Conservation (phyloP, 345 rosid genomes). For the Citrus maxima region DNA sequence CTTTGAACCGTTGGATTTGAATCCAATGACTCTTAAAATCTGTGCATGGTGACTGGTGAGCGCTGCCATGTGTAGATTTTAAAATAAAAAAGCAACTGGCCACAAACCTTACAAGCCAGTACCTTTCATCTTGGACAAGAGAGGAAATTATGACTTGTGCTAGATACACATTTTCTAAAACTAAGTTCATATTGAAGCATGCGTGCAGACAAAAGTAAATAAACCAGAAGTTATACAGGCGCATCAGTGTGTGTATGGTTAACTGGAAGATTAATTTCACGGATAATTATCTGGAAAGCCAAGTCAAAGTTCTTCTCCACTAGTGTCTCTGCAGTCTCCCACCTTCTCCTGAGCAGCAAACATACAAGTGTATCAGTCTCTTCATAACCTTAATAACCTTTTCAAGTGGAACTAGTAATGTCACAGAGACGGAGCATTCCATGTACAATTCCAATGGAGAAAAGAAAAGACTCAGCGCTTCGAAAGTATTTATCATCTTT, state of each 20-base stretch:
- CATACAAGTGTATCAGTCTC: conserved; percentile 19
- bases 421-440: background rate
- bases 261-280: conserved; percentile 89
- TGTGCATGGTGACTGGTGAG: too few species aligned
- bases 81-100: conserved; percentile 67
- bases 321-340: conserved; percentile 79
- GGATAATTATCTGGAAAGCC: conserved; percentile 72
- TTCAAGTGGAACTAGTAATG: background rate
- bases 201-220: background rate
- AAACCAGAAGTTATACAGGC: background rate
- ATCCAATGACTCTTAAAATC: too few species aligned
- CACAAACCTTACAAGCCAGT: conserved; percentile 91
- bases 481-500: too few species aligned
- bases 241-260: background rate
- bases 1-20: conserved; percentile 11
- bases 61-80: too few species aligned
- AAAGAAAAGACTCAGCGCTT: background rate
- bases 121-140: conserved; percentile 60
- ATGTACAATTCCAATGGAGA: background rate
- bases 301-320: conserved; percentile 90
- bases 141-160: background rate
- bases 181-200: background rate
- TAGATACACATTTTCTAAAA: too few species aligned
- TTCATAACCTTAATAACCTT: background rate
- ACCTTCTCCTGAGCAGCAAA: conserved; percentile 67